Base-by-base conservation (phyloP, 179 eudicot genomes). In the Beta corolliflora region DNA sequence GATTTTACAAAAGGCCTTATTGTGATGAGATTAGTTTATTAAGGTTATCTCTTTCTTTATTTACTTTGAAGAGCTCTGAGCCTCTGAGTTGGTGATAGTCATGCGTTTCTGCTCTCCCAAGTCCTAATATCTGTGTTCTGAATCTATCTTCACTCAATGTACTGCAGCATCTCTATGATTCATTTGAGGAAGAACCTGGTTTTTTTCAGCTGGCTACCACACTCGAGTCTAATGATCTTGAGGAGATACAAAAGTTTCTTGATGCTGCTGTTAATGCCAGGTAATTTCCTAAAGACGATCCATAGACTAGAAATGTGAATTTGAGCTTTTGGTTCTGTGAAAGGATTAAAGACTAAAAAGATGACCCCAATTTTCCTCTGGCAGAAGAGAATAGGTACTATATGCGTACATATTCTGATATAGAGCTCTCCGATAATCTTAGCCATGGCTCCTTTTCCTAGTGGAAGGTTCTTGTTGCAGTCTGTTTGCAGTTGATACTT, bases 191-290 rank as follows among this genome's bases (percentile, higher is more conserved):
- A 88, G 94, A 94, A 70, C 83, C 88, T 81, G 93, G 98, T 52
- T 91, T 53, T 85, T 88, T 96, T 80, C 96, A 94, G 86, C 91
- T 92, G 90, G 98, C 99, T 68, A 92, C 96, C 84, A 88, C 91
- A 65, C 85, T 92, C 80, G 87, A 90, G 72, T 96, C 98, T 74
- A 91, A 77, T 77, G 99, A 96, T 91, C 90, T 96, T 41, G 98
- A 92, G 81, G 98, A 96, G 84, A 96, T 96, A 89, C 96, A 92
- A 54, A 94, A 90, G 82, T 96, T 96, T 88, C 97, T 96, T 81
- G 98, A 96, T 18, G 89, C 89, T 83, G 83, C 99, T 87, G 96
- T 96, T 76, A 86, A 86, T 86, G 80, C 87, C 53, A 86, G 97
- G 97, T 93, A 82, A 52, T 75, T 66, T n/a, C 63, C 58, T 36